Evolutionary conservation across 2,329 filamentous ascomycete species (phyloP).

Genomic region (Sarocladiaceae sp.): DNA sequence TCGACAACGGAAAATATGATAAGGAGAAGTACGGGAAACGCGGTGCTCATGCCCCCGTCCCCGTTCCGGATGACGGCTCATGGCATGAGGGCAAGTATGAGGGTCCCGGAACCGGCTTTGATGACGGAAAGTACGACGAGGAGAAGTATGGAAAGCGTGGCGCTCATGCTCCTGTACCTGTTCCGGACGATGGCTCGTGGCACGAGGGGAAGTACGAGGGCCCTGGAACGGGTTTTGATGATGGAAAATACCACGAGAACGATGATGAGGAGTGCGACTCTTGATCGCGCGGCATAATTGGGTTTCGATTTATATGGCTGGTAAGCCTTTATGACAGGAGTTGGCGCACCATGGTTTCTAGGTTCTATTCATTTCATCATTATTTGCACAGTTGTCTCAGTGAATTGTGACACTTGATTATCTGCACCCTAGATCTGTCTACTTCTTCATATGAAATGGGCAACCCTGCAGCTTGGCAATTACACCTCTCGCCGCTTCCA

Average conservation of each 20-base stretch:
- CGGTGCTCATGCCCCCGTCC: background rate
- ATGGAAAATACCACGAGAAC: no score
- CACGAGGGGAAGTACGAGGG: constrained; percentile 12
- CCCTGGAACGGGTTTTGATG: constrained; percentile 5
- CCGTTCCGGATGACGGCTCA: constrained; percentile 10
- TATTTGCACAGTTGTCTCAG: no score
- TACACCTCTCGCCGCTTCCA: constrained; percentile 7
- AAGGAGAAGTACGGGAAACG: constrained; percentile 5
- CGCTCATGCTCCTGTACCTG: background rate
- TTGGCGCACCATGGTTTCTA: no score
- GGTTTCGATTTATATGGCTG: no score
- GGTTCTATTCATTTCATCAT: no score
- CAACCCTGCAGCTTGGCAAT: constrained; percentile 1
- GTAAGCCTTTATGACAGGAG: no score
- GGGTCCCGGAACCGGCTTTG: constrained; percentile 4
- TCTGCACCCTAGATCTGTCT: background rate
- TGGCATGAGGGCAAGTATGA: constrained; percentile 13
- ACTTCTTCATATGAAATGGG: background rate
- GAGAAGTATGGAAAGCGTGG: constrained; percentile 6
- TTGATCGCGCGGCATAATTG: no score
- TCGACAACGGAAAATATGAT: background rate
- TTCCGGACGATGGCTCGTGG: constrained; percentile 12
- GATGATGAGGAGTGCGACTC: background rate
- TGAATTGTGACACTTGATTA: no score
- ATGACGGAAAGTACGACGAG: constrained; percentile 1